Evolutionary conservation across 2,329 filamentous ascomycete genomes (phyloP).

Genomic region (Aspergillus brunneoviolaceus): DNA sequence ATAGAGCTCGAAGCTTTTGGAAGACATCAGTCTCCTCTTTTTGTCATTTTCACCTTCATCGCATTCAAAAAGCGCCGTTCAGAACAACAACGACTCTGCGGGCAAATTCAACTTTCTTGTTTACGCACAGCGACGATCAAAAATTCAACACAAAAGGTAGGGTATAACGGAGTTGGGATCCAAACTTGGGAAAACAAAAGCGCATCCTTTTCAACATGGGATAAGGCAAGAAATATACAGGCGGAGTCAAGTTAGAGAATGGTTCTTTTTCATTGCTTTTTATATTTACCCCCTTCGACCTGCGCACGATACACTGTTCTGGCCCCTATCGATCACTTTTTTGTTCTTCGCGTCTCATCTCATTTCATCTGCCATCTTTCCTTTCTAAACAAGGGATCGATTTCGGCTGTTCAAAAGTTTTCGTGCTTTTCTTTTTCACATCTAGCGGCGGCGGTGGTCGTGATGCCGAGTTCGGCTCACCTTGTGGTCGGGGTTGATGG

Average conservation of each 20-base stretch:
- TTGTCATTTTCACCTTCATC: background rate
- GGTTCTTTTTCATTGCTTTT: constrained; percentile 8
- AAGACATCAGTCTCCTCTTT: background rate
- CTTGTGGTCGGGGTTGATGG: too few species aligned
- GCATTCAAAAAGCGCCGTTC: background rate
- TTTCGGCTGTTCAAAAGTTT: background rate
- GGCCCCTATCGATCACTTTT: background rate
- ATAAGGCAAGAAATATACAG: constrained; percentile 20
- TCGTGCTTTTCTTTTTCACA: too few species aligned
- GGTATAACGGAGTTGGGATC: constrained; percentile 24
- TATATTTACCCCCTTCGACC: background rate
- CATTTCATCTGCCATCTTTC: background rate
- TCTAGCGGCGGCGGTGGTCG: too few species aligned
- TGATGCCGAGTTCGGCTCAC: too few species aligned
- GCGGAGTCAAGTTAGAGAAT: background rate
- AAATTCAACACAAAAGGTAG: background rate
- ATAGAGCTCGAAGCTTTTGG: constrained; percentile 9
- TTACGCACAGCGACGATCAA: background rate
- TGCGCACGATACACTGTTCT: background rate
- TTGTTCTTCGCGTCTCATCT: background rate
- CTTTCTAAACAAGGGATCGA: background rate
- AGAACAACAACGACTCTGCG: constrained; percentile 12
- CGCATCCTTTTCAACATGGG: constrained; percentile 31
- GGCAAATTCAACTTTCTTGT: background rate
- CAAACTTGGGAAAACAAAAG: constrained; percentile 13